These are phyloP conservation scores for Candida piceae DNA, from an alignment of 805 yeast species.

Conservation along the genomic window DNA sequence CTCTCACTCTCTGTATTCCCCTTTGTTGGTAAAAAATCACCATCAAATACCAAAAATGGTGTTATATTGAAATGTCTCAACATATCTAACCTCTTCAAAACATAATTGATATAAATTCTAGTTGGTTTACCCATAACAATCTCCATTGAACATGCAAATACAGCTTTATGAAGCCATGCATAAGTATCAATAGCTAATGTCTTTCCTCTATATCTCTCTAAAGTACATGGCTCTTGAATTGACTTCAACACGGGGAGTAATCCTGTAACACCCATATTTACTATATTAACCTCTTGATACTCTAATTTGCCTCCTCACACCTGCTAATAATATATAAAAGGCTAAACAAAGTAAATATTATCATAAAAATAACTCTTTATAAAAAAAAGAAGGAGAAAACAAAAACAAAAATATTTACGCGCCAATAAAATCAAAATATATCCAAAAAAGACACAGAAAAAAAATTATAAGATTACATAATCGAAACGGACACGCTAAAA, in stretches of 20 bases:
- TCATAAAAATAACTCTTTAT: too few relatives aligned
- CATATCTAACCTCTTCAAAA: constrained; percentile 63
- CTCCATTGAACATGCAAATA: constrained; percentile 78
- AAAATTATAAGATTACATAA: too few relatives aligned
- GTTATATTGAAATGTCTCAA: constrained; percentile 61
- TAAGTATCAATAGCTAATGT: constrained; percentile 91
- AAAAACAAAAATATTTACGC: too few relatives aligned
- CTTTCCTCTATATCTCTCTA: constrained; percentile 63
- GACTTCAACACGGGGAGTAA: constrained; percentile 73
- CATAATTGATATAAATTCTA: constrained; percentile 62
- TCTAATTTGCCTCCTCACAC: too few relatives aligned
- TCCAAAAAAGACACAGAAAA: too few relatives aligned
- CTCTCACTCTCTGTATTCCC: constrained; percentile 67
- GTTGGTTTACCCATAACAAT: constrained; percentile 70
- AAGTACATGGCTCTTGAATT: constrained; percentile 55
- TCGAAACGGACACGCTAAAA: too few relatives aligned
- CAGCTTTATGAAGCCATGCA: constrained; percentile 92
- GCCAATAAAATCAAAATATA: too few relatives aligned
- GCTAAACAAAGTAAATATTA: too few relatives aligned
- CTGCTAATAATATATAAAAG: too few relatives aligned
- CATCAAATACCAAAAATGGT: constrained; percentile 92
- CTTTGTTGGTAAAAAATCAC: constrained; percentile 80
- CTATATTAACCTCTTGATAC: too few relatives aligned
- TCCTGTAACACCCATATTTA: constrained; percentile 76
- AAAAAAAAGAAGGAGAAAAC: too few relatives aligned